phyloP scores from a whole-genome alignment of 345 rosid genomes.

The Dovyalis caffra region DNA sequence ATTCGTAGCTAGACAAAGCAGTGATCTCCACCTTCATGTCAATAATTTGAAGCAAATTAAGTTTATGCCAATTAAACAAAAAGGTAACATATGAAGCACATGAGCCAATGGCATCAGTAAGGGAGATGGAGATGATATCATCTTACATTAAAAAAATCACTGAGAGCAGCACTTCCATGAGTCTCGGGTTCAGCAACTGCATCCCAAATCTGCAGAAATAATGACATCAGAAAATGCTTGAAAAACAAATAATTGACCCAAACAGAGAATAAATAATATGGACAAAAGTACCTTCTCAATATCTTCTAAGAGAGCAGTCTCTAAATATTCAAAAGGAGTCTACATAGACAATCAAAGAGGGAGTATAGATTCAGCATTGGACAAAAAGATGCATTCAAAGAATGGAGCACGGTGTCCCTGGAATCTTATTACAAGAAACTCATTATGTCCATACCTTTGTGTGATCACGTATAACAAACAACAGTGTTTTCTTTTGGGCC shows the following conservation, averaged over 20 bases:
- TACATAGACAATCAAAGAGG: conserved; percentile 4
- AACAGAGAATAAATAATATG: not conserved
- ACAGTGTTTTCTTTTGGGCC: conserved; percentile 33
- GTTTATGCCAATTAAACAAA: not conserved
- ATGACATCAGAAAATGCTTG: not conserved
- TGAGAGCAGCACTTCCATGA: conserved; percentile 22
- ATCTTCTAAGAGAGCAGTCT: conserved; percentile 31
- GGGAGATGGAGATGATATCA: not conserved
- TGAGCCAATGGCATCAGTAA: not conserved
- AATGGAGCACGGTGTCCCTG: not conserved
- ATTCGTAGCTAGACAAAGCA: conserved; percentile 38
- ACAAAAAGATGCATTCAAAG: not conserved
- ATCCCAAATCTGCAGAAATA: conserved; percentile 32
- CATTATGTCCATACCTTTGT: conserved; percentile 26
- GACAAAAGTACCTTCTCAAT: conserved; percentile 28
- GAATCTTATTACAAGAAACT: not conserved
- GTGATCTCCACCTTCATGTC: conserved; percentile 32
- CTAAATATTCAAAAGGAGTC: conserved; percentile 37
- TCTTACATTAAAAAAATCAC: conserved; percentile 36
- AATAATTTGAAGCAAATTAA: conserved; percentile 3
- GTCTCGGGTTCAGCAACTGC: conserved; percentile 27
- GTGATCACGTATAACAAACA: conserved; percentile 39
- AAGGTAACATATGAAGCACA: not conserved
- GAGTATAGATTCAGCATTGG: not conserved
- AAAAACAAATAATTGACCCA: not conserved